Conservation (phyloP, 257 asterid genomes). For the Solanum pennellii region DNA sequence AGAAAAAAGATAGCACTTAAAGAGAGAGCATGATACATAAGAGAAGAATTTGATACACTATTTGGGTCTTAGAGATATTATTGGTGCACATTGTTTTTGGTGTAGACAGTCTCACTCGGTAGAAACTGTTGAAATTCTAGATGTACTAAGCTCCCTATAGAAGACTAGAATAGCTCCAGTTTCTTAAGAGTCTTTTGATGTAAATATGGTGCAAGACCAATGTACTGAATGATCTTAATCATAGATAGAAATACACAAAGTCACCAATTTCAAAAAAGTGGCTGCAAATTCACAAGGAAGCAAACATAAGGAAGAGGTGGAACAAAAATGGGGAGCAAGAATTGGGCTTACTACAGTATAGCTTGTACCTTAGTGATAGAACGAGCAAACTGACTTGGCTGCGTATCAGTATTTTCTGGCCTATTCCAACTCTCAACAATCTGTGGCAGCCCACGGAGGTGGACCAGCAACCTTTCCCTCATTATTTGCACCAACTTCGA, state of each 20-base stretch:
- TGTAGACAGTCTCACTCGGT: too few relatives aligned
- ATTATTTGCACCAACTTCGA: constrained; percentile 95
- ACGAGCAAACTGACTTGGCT: constrained; percentile 94
- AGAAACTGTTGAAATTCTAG: too few relatives aligned
- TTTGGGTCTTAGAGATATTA: neutral
- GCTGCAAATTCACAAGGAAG: neutral
- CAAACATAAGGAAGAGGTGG: neutral
- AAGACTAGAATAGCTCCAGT: too few relatives aligned
- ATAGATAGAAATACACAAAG: too few relatives aligned
- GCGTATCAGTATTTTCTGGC: constrained; percentile 54
- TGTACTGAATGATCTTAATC: too few relatives aligned
- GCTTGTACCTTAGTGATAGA: constrained; percentile 65
- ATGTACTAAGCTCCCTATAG: too few relatives aligned
- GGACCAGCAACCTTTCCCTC: constrained; percentile 79
- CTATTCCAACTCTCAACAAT: constrained; percentile 89
- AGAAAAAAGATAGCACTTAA: neutral
- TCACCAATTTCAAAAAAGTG: neutral
- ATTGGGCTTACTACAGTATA: neutral
- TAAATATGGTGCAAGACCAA: too few relatives aligned
- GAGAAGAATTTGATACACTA: neutral
- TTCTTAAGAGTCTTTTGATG: too few relatives aligned
- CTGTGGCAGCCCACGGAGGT: constrained; percentile 85
- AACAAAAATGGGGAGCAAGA: neutral
- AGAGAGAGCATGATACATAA: neutral
- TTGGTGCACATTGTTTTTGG: neutral